Percentiles rank a stretch among this genome's conserved stretches.
Evolutionary conservation across 1,139 yeast genomes (phyloP).

Genomic region (Pichia sorboxylosa): DNA sequence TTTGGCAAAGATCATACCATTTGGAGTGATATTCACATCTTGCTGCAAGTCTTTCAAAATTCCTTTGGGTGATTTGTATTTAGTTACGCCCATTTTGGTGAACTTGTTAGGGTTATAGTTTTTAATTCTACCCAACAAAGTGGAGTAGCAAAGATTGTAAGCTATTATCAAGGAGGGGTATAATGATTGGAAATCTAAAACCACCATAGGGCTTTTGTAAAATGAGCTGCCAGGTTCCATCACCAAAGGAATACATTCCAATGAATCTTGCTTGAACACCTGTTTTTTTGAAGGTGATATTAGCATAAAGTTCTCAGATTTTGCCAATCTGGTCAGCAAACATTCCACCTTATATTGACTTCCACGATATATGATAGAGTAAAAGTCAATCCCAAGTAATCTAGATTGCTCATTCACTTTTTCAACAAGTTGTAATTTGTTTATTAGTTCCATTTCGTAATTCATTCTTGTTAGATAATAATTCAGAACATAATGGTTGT

Average conservation of each 20-base stretch:
- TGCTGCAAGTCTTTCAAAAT: slow-evolving; percentile 41
- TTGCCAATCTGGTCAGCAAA: slow-evolving; percentile 58
- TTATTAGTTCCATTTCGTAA: slow-evolving; percentile 40
- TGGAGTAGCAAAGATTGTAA: slow-evolving; percentile 83
- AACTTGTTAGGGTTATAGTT: slow-evolving; percentile 37
- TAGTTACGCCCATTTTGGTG: slow-evolving; percentile 42
- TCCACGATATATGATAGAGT: slow-evolving; percentile 79
- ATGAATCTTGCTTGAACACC: slow-evolving; percentile 74
- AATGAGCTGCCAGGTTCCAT: slow-evolving; percentile 85
- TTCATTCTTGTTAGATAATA: slow-evolving; percentile 45
- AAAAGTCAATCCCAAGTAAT: slow-evolving; percentile 78
- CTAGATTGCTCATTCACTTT: slow-evolving; percentile 78
- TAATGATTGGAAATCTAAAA: slow-evolving; percentile 83
- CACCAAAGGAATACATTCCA: slow-evolving; percentile 80
- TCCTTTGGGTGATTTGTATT: slow-evolving; percentile 43
- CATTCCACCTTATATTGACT: slow-evolving; percentile 93
- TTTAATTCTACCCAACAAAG: slow-evolving; percentile 62
- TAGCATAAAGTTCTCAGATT: slow-evolving; percentile 59
- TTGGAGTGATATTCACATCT: slow-evolving; percentile 64
- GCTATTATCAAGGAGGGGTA: slow-evolving; percentile 92
- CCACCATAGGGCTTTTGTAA: slow-evolving; percentile 81
- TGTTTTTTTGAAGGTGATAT: slow-evolving; percentile 73
- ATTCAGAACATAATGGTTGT: slow-evolving; percentile 31
- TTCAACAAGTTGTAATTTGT: slow-evolving; percentile 53
- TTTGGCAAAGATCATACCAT: slow-evolving; percentile 72